Percentiles rank a stretch among this genome's conserved stretches.
phyloP scores from a whole-genome alignment of 345 rosid genomes.

The Xanthoceras sorbifolium region DNA sequence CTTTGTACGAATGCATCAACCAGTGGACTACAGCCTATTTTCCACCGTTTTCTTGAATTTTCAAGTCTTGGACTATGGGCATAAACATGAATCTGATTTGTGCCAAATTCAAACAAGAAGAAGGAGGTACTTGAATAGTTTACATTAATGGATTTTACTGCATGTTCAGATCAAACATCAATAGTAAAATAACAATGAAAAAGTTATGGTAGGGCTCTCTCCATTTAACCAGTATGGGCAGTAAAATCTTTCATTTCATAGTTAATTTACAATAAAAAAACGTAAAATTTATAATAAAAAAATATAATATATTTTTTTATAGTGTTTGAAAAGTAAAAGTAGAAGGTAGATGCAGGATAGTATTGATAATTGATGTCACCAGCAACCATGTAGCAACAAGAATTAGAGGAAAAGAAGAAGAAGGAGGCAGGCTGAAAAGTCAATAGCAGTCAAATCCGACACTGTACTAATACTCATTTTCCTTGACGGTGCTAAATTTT shows the following conservation, averaged over 20 bases:
- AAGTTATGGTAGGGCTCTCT: not conserved
- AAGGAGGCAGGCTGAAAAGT: not conserved
- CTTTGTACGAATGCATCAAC: not conserved
- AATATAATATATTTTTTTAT: too few species aligned
- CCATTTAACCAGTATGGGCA: too few species aligned
- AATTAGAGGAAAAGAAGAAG: not conserved
- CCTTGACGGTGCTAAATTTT: not conserved
- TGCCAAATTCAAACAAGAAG: too few species aligned
- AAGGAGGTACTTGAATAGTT: too few species aligned
- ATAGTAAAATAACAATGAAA: not conserved
- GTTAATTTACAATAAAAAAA: too few species aligned
- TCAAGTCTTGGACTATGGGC: too few species aligned
- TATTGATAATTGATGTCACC: not conserved
- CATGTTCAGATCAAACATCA: not conserved
- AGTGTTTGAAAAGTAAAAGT: too few species aligned
- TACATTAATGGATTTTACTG: not conserved
- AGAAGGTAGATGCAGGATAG: not conserved
- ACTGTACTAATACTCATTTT: not conserved
- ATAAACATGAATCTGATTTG: too few species aligned
- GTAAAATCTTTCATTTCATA: not conserved
- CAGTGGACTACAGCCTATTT: not conserved
- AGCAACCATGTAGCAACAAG: not conserved
- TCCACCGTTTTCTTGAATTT: not conserved
- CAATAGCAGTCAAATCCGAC: not conserved
- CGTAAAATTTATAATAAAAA: too few species aligned